Evolutionary conservation across 176 grass and related monocot genomes (phyloP).

Genomic region (Oryza punctata): DNA sequence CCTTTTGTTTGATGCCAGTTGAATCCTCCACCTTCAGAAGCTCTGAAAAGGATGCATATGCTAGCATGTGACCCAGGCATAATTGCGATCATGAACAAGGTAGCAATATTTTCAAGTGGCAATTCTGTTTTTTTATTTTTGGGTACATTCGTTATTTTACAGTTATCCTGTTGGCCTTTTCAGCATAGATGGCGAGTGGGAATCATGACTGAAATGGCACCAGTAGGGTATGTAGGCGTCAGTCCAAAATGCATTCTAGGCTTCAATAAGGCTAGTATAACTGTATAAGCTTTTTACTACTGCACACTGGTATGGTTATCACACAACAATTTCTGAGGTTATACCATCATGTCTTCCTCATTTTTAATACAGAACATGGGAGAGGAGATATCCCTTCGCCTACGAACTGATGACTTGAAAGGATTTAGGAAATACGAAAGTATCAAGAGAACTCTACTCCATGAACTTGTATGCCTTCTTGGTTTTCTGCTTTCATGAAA

Average conservation of each 20-base stretch:
- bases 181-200: constrained; percentile 93
- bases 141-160: constrained; percentile 19
- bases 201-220: constrained; percentile 99
- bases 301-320: background rate
- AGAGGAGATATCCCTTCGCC: constrained; percentile 89
- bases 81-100: constrained; percentile 98
- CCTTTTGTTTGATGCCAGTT: constrained; percentile 49
- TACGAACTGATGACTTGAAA: constrained; percentile 93
- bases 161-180: constrained; percentile 16
- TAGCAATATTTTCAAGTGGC: constrained; percentile 43
- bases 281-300: background rate
- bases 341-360: constrained; percentile 25
- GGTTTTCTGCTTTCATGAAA: constrained; percentile 20
- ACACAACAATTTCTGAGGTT: constrained; percentile 11
- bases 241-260: constrained; percentile 93
- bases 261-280: constrained; percentile 79
- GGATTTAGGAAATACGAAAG: constrained; percentile 97
- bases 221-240: constrained; percentile 86
- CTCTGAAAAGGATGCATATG: constrained; percentile 97
- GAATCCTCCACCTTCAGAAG: constrained; percentile 81
- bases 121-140: constrained; percentile 12
- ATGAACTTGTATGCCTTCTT: constrained; percentile 79
- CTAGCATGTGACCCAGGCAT: constrained; percentile 97
- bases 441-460: constrained; percentile 92
- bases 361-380: constrained; percentile 73